Evolutionary conservation across 2,329 filamentous ascomycete species (phyloP).

Genomic region (Boeremia exigua): DNA sequence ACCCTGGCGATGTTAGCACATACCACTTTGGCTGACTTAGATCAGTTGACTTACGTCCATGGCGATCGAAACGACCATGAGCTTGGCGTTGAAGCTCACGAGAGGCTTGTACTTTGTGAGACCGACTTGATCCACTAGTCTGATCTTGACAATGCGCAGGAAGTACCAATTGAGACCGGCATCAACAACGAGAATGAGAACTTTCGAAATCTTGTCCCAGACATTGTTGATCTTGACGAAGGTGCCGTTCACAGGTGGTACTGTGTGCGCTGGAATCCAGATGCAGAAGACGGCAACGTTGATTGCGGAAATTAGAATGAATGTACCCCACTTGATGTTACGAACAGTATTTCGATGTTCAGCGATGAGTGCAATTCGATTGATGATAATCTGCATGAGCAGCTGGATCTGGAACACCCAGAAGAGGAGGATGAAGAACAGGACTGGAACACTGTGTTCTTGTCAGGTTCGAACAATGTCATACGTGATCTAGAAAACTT

Average conservation of each 20-base stretch:
- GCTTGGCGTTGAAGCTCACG: slow-evolving; percentile 50
- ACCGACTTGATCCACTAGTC: slow-evolving; percentile 48
- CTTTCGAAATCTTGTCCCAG: slow-evolving; percentile 62
- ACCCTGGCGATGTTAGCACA: slow-evolving; percentile 20
- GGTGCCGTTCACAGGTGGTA: slow-evolving; percentile 37
- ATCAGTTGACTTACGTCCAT: slow-evolving; percentile 47
- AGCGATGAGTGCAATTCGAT: slow-evolving; percentile 59
- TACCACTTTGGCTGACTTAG: not conserved
- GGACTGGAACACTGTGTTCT: slow-evolving; percentile 30
- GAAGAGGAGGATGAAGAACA: slow-evolving; percentile 42
- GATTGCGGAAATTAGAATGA: slow-evolving; percentile 55
- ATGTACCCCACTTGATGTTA: slow-evolving; percentile 57
- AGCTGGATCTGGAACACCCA: slow-evolving; percentile 54
- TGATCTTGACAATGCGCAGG: slow-evolving; percentile 49
- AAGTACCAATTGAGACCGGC: slow-evolving; percentile 62
- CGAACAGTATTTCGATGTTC: slow-evolving; percentile 48
- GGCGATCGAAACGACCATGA: slow-evolving; percentile 49
- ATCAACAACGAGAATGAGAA: slow-evolving; percentile 59
- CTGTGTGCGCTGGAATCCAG: slow-evolving; percentile 58
- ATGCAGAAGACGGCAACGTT: slow-evolving; percentile 62
- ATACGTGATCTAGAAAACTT: slow-evolving; percentile 3
- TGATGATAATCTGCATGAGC: slow-evolving; percentile 63
- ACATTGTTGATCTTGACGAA: slow-evolving; percentile 57
- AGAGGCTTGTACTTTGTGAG: slow-evolving; percentile 51
- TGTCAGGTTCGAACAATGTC: slow-evolving; percentile 2